Percentiles rank a stretch among this genome's conserved stretches.
Evolutionary conservation across 495 filamentous ascomycete genomes (phyloP).

Genomic region (Clavariopsis aquatica): DNA sequence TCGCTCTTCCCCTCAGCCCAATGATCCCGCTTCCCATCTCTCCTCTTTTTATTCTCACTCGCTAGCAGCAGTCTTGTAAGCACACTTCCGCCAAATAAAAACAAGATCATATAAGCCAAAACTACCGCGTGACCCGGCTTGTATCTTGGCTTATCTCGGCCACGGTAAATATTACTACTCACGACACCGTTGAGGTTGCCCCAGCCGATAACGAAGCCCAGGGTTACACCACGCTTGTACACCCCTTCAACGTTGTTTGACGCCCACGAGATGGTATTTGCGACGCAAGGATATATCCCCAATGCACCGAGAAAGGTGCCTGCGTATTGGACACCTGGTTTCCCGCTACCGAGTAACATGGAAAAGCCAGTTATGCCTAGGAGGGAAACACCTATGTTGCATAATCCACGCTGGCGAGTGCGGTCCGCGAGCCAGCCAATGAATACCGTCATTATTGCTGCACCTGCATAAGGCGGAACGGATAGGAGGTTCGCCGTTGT

Average conservation of each 20-base stretch:
- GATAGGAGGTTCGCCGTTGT: conserved; percentile 77
- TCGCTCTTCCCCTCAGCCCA: conserved; percentile 62
- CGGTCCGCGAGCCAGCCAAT: conserved; percentile 81
- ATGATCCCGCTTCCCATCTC: conserved; percentile 66
- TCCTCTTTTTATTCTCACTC: conserved; percentile 63
- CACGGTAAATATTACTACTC: conserved; percentile 70
- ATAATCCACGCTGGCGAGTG: conserved; percentile 73
- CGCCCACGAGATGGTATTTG: conserved; percentile 90
- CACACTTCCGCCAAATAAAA: conserved; percentile 61
- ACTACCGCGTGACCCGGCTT: conserved; percentile 61
- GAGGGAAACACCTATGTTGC: conserved; percentile 72
- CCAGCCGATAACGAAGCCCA: conserved; percentile 77
- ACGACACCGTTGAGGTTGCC: conserved; percentile 91
- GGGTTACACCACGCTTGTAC: conserved; percentile 84
- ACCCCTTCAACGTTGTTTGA: conserved; percentile 90
- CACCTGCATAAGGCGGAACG: conserved; percentile 87
- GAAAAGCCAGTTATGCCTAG: conserved; percentile 76
- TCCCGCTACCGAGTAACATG: conserved; percentile 67
- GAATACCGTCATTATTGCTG: conserved; percentile 71
- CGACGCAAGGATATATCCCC: conserved; percentile 87
- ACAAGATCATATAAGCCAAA: conserved; percentile 61
- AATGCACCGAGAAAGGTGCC: conserved; percentile 83
- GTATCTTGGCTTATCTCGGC: conserved; percentile 56
- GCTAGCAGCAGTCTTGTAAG: conserved; percentile 66
- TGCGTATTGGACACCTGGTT: conserved; percentile 71